Base-by-base conservation (phyloP, 2,329 filamentous ascomycete species). In the Colletotrichum lentis region DNA sequence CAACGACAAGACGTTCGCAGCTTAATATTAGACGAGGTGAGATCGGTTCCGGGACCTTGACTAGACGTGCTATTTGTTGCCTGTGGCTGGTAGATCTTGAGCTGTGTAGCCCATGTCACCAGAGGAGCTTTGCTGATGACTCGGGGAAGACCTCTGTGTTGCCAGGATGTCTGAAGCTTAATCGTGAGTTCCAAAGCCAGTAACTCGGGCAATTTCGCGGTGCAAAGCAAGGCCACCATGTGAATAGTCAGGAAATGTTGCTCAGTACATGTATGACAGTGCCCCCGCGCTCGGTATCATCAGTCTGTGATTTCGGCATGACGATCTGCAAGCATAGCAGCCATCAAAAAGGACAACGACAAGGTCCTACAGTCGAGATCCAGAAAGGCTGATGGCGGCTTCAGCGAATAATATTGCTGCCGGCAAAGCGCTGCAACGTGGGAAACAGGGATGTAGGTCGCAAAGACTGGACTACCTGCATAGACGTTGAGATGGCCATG, bases 1-100 rank as follows among this genome's bases (percentile, higher is more conserved):
- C 54, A 60, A 27, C 39, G 39, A 46, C 52, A 46, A 58, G 49
- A 54, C 35, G 49, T 41, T 55, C 57, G 8, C 31, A 46, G 27
- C 46, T 43, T 20, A 27, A 18, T 20, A 35, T n/a, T 53, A 18
- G 27, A 16, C 5, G 7, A 53, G n/a, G 31, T 20, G 27, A 3
- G 31, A 6, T 18, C 31, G 18, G 10, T n/a, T 35, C 50, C 14
- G 4, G 14, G 50, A 37, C 20, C 27, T 10, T 8, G 27, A 20
- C 18, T 8, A 35, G 50, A 8, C 27, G 14, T 53, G 31, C 18
- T 35, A 10, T 37, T 20, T n/a, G 27, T 18, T n/a, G 14, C 37
- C 18, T 53, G 10, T 37, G 10, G n/a, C 31, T 24, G 24, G 24
- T 52, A 52, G 24, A 35, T 18, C 27, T 35, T 4, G 2, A 16